Percentiles rank a stretch among this genome's conserved stretches.
Evolutionary conservation across 148 eudicot species (phyloP).

Genomic region (Talinum fruticosum): DNA sequence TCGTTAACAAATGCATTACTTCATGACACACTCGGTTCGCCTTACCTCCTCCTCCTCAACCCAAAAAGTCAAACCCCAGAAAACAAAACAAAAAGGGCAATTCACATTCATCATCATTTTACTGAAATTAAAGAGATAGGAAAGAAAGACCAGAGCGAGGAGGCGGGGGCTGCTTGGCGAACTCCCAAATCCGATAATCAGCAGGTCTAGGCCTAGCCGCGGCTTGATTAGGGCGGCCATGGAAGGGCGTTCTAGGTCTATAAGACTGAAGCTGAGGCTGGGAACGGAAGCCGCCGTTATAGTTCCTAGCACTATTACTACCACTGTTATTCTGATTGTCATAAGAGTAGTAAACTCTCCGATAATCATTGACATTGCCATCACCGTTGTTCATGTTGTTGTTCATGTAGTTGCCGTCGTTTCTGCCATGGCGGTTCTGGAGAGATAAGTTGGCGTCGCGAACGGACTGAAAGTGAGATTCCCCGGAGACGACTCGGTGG

Average conservation of each 20-base stretch:
- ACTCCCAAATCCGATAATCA: conserved; percentile 65
- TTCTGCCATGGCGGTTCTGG: conserved; percentile 14
- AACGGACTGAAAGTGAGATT: conserved; percentile 39
- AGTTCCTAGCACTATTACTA: not conserved
- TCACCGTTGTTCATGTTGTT: not conserved
- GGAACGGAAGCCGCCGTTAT: conserved; percentile 3
- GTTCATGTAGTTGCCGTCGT: not conserved
- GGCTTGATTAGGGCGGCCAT: conserved; percentile 18
- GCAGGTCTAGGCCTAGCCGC: conserved; percentile 29
- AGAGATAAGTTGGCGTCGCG: conserved; percentile 35
- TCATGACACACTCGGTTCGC: no score
- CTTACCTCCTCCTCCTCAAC: no score
- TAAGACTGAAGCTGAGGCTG: conserved; percentile 14
- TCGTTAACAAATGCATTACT: not conserved
- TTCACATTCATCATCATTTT: not conserved
- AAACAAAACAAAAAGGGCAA: not conserved
- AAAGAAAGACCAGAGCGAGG: conserved; percentile 35
- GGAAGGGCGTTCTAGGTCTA: conserved; percentile 12
- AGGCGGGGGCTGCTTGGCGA: conserved; percentile 41
- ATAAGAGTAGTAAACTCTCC: not conserved
- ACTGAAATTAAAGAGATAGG: not conserved
- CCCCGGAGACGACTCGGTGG: conserved; percentile 38
- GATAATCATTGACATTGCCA: not conserved
- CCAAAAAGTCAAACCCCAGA: no score
- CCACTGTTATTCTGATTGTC: not conserved